A percentile compares a stretch with the other conserved stretches of the same genome.
These are phyloP conservation scores for Cercospora zeina DNA, from an alignment of 2,329 filamentous ascomycete species.

Conservation along the genomic window DNA sequence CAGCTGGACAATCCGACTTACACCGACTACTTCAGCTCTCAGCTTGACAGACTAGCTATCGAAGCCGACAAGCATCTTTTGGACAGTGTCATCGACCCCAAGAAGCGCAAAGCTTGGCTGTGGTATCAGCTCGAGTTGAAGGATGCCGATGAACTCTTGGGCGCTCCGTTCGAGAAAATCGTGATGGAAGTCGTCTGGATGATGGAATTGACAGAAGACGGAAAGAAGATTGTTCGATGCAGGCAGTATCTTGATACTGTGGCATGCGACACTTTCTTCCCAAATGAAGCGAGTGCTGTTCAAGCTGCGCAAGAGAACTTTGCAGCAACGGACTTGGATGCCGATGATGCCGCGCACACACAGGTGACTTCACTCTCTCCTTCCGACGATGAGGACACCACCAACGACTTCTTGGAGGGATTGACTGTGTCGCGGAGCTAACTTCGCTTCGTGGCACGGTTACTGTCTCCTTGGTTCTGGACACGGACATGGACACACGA, in stretches of 20 bases:
- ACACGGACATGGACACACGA: neutral
- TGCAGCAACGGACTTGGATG: neutral
- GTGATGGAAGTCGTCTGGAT: constrained; percentile 16
- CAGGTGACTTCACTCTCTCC: neutral
- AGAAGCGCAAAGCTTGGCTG: constrained; percentile 14
- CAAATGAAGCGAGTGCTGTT: constrained; percentile 3
- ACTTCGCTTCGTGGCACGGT: neutral
- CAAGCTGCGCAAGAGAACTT: constrained; percentile 1
- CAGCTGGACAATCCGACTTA: constrained; percentile 13
- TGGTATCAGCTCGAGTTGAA: constrained; percentile 15
- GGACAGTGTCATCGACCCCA: constrained; percentile 11
- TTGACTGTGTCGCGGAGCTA: constrained; percentile 8
- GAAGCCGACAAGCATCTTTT: constrained; percentile 12
- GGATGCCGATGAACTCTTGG: constrained; percentile 2
- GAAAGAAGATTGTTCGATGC: constrained; percentile 6
- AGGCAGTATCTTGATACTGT: constrained; percentile 16
- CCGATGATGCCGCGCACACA: neutral
- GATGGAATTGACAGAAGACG: constrained; percentile 10
- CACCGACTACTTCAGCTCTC: constrained; percentile 7
- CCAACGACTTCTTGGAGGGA: constrained; percentile 5
- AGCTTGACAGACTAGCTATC: constrained; percentile 7
- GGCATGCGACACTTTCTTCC: constrained; percentile 14
- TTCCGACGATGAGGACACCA: neutral
- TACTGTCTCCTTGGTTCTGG: neutral
- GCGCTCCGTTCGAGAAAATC: constrained; percentile 12